Conservation (phyloP, 345 rosid genomes). For the Mallotus nudiflorus region DNA sequence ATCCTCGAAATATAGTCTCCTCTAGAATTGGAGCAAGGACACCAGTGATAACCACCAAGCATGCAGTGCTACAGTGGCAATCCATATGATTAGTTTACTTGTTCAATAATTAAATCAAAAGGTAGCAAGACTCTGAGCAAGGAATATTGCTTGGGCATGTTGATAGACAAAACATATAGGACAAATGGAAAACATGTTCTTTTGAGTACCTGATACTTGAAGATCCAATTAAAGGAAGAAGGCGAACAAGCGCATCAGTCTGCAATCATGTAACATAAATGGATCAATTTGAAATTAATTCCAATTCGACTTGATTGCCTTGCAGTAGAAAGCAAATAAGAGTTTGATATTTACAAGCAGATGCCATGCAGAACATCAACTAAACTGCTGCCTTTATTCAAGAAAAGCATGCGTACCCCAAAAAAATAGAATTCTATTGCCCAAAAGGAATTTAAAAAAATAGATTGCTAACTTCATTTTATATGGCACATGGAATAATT, state of each 20-base stretch:
- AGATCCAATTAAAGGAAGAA: slow-evolving; percentile 75
- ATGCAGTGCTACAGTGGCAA: slow-evolving; percentile 64
- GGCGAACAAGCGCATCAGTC: slow-evolving; percentile 65
- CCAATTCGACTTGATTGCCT: too few relatives aligned
- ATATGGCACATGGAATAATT: too few relatives aligned
- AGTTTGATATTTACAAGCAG: not conserved
- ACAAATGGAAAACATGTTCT: slow-evolving; percentile 3
- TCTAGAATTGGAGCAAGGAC: slow-evolving; percentile 92
- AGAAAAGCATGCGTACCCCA: not conserved
- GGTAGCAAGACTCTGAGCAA: not conserved
- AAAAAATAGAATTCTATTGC: not conserved
- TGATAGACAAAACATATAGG: not conserved
- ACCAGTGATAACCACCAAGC: slow-evolving; percentile 84
- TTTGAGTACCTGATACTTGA: slow-evolving; percentile 54
- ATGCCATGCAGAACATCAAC: slow-evolving; percentile 9
- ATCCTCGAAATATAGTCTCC: slow-evolving; percentile 94
- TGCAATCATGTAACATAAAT: slow-evolving; percentile 31
- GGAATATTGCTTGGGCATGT: not conserved
- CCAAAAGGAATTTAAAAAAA: too few relatives aligned
- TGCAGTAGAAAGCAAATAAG: not conserved
- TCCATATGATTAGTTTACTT: slow-evolving; percentile 8
- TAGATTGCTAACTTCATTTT: too few relatives aligned
- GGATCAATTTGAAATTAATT: too few relatives aligned
- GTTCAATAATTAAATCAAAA: not conserved
- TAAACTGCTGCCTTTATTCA: slow-evolving; percentile 4